Conservation (phyloP, 148 eudicot species). For the Heliosperma pusillum region DNA sequence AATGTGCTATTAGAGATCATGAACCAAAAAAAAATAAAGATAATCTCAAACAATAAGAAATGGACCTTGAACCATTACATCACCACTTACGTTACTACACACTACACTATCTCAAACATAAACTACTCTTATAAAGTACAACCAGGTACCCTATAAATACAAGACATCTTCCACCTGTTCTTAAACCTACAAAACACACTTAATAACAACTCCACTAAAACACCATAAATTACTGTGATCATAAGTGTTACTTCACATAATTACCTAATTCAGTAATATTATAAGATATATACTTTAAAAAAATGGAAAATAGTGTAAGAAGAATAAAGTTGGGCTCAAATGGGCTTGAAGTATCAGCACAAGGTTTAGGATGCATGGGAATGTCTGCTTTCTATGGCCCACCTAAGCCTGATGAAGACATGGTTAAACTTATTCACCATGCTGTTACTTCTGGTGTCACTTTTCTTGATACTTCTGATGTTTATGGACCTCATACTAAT, state of each 20-base stretch:
- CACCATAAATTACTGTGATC: too few relatives aligned
- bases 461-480: conserved; percentile 48
- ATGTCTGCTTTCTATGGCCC: conserved; percentile 37
- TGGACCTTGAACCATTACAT: background rate
- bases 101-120: background rate
- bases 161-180: too few relatives aligned
- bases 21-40: too few relatives aligned
- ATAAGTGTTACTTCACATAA: too few relatives aligned
- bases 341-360: conserved; percentile 39
- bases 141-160: too few relatives aligned
- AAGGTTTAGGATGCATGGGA: conserved; percentile 44
- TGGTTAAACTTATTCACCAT: conserved; percentile 41
- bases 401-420: conserved; percentile 43
- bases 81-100: background rate
- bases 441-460: conserved; percentile 47
- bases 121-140: too few relatives aligned
- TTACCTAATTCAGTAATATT: too few relatives aligned
- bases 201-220: too few relatives aligned
- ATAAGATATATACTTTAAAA: too few relatives aligned
- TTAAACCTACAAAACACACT: too few relatives aligned
- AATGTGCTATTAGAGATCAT: too few relatives aligned
- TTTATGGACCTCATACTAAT: conserved; percentile 44
- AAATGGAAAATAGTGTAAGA: conserved; percentile 21
- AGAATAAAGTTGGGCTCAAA: conserved; percentile 48
- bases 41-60: too few relatives aligned